Conservation (phyloP, 192 early-diverging fungal genomes). For the Phlyctochytrium bullatum region DNA sequence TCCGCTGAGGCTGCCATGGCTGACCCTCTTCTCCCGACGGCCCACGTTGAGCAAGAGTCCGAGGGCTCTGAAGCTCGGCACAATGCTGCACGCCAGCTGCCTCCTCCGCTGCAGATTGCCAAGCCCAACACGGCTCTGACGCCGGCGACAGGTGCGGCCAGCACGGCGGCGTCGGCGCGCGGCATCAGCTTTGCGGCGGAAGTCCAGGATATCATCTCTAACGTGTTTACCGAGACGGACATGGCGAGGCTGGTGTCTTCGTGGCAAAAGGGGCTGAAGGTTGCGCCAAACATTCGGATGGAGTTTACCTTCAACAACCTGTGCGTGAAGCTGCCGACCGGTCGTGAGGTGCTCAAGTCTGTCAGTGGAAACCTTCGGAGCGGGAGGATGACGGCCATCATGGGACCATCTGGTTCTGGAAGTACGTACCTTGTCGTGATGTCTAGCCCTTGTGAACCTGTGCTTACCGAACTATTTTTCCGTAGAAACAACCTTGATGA, state of each 20-base stretch:
- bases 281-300: slow-evolving; percentile 25
- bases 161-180: not conserved
- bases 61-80: too few species aligned
- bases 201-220: slow-evolving; percentile 15
- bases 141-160: not conserved
- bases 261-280: slow-evolving; percentile 8
- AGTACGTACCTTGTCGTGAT: slow-evolving; percentile 18
- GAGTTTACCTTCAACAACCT: slow-evolving; percentile 42
- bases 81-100: not conserved
- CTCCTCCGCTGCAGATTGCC: not conserved
- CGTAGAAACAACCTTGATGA: slow-evolving; percentile 46
- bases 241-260: slow-evolving; percentile 14
- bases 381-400: slow-evolving; percentile 79
- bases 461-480: not conserved
- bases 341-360: slow-evolving; percentile 61
- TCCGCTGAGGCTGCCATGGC: not conserved
- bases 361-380: slow-evolving; percentile 73
- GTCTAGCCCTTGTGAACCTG: not conserved
- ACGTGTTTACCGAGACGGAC: slow-evolving; percentile 21
- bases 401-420: slow-evolving; percentile 90
- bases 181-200: slow-evolving; percentile 16
- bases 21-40: not conserved
- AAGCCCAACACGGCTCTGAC: slow-evolving; percentile 7
- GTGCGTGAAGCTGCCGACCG: slow-evolving; percentile 37
- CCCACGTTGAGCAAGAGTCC: too few species aligned